A percentile compares a stretch with the other conserved stretches of the same genome.
phyloP scores from a whole-genome alignment of 2,329 filamentous ascomycete genomes.

The Microsporum ferrugineum region DNA sequence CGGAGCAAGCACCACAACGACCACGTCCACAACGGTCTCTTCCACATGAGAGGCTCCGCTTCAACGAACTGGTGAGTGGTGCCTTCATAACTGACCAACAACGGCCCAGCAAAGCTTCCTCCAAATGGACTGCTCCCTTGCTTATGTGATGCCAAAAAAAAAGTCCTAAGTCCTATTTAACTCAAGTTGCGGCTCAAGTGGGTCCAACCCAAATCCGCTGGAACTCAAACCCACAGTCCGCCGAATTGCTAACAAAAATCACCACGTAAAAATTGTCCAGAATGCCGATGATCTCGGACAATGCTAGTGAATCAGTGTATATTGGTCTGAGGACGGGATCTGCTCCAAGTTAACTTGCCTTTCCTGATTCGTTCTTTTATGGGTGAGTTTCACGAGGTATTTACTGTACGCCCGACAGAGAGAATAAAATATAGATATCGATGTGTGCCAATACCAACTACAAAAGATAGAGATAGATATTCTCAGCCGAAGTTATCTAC shows the following conservation, averaged over 20 bases:
- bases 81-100: background rate
- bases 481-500: background rate
- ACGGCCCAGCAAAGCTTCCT: background rate
- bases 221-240: background rate
- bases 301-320: background rate
- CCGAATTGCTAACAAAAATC: background rate
- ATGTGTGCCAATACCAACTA: too few relatives aligned
- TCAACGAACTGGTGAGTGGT: conserved; percentile 25
- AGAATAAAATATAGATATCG: too few relatives aligned
- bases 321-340: background rate
- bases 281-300: background rate
- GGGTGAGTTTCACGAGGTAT: background rate
- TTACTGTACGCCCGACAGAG: background rate
- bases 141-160: background rate
- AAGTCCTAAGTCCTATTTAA: background rate
- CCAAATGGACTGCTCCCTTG: background rate
- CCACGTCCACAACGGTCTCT: background rate
- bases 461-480: background rate
- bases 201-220: background rate
- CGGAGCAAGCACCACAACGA: background rate
- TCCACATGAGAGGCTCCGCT: conserved; percentile 21
- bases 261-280: background rate
- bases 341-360: background rate
- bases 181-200: background rate
- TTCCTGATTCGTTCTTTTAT: background rate